A percentile compares a stretch with the other conserved stretches of the same genome.
phyloP scores from a whole-genome alignment of 78 protist species.

The Chrysochromulina tobinii region DNA sequence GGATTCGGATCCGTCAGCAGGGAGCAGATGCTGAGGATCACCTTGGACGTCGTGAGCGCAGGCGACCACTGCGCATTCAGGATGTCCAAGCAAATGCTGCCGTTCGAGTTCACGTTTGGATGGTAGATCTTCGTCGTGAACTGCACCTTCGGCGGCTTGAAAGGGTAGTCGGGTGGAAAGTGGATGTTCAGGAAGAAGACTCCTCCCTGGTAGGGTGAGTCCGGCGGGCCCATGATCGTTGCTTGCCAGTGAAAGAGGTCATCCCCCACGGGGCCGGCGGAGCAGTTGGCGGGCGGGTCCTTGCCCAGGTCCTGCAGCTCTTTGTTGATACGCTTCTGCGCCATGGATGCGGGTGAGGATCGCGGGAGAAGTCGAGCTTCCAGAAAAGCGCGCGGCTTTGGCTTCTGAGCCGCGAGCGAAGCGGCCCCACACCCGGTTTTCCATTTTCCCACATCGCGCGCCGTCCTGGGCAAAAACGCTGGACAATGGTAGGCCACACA shows the following conservation, averaged over 20 bases:
- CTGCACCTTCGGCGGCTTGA: slow-evolving; percentile 94
- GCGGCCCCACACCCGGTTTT: too few relatives aligned
- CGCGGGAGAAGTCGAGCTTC: too few relatives aligned
- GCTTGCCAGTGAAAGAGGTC: slow-evolving; percentile 96
- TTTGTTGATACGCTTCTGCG: slow-evolving; percentile 43
- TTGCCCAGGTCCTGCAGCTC: slow-evolving; percentile 86
- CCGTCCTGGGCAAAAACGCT: too few relatives aligned
- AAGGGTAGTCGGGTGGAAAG: slow-evolving; percentile 96
- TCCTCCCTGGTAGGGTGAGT: slow-evolving; percentile 94
- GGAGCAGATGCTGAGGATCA: slow-evolving; percentile 83
- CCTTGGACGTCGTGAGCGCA: slow-evolving; percentile 91
- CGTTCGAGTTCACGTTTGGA: slow-evolving; percentile 84
- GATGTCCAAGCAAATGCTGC: slow-evolving; percentile 93
- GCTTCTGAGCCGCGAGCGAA: too few relatives aligned
- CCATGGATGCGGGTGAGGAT: too few relatives aligned
- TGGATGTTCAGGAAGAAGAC: slow-evolving; percentile 63
- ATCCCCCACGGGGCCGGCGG: slow-evolving; percentile 89
- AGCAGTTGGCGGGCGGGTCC: slow-evolving; percentile 93
- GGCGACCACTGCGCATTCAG: slow-evolving; percentile 91
- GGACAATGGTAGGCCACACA: too few relatives aligned
- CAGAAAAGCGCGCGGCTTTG: too few relatives aligned
- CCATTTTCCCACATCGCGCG: too few relatives aligned
- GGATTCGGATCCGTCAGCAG: slow-evolving; percentile 94
- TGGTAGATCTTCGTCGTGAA: slow-evolving; percentile 91
- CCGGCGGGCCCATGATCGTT: slow-evolving; percentile 85